Percentiles rank a stretch among this genome's conserved stretches.
phyloP scores from a whole-genome alignment of 179 eudicot species.

The Spergularia azorica region DNA sequence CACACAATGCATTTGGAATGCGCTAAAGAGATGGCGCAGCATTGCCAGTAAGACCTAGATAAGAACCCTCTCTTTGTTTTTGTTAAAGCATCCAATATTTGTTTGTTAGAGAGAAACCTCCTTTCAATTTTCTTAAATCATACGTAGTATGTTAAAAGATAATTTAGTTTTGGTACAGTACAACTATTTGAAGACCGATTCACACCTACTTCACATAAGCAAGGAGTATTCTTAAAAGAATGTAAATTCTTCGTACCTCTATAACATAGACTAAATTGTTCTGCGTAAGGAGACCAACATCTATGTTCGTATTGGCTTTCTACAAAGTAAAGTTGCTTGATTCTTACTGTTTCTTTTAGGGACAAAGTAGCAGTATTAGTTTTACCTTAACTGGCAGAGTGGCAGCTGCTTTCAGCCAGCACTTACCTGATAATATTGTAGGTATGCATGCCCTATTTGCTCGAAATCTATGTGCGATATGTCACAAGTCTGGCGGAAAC shows the following conservation, averaged over 20 bases:
- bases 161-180: background rate
- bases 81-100: background rate
- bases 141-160: background rate
- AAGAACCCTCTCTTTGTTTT: background rate
- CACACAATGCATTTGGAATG: constrained; percentile 70
- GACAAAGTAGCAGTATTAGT: background rate
- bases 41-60: constrained; percentile 48
- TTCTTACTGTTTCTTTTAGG: constrained; percentile 10
- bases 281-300: background rate
- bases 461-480: constrained; percentile 54
- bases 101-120: background rate
- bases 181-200: background rate
- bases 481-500: constrained; percentile 57
- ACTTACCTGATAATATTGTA: constrained; percentile 31
- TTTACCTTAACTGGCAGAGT: constrained; percentile 9
- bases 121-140: too few species aligned
- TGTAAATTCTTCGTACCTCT: background rate
- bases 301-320: background rate
- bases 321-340: background rate
- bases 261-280: background rate
- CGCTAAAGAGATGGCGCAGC: constrained; percentile 59
- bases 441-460: constrained; percentile 64
- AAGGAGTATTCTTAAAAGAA: background rate
- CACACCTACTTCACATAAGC: background rate
- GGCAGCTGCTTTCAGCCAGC: constrained; percentile 30